Evolutionary conservation across 1,284 basidiomycete species (phyloP).

Genomic region (Leccinum angustisporum): DNA sequence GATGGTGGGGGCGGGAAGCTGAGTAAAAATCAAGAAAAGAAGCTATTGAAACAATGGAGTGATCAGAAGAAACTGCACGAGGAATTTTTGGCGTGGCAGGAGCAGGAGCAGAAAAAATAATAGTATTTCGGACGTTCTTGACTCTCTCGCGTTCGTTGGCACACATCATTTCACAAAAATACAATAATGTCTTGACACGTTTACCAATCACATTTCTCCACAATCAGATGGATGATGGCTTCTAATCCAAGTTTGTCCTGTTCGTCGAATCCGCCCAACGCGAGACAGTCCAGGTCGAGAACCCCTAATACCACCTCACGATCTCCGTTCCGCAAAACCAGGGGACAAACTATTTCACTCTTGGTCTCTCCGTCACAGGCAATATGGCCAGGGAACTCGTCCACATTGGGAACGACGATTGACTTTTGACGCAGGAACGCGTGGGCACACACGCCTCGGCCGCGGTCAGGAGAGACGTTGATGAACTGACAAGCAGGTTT

Average conservation of each 20-base stretch:
- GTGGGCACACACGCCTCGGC: slow-evolving; percentile 79
- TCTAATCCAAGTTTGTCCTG: slow-evolving; percentile 75
- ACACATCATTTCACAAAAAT: slow-evolving; percentile 1
- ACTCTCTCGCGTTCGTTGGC: not conserved
- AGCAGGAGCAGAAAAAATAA: slow-evolving; percentile 37
- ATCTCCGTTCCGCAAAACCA: slow-evolving; percentile 45
- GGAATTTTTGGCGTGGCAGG: slow-evolving; percentile 69
- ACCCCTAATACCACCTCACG: slow-evolving; percentile 62
- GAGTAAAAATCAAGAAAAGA: slow-evolving; percentile 83
- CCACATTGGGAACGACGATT: slow-evolving; percentile 71
- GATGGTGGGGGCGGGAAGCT: slow-evolving; percentile 85
- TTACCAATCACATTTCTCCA: slow-evolving; percentile 57
- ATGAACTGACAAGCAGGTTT: slow-evolving; percentile 88
- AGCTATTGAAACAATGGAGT: slow-evolving; percentile 75
- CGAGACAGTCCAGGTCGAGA: slow-evolving; percentile 83
- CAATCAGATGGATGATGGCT: slow-evolving; percentile 65
- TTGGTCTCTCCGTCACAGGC: slow-evolving; percentile 86
- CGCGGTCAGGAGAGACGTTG: slow-evolving; percentile 52
- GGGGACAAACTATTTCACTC: slow-evolving; percentile 83
- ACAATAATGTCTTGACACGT: slow-evolving; percentile 6
- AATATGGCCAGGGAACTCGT: slow-evolving; percentile 84
- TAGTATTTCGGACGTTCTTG: not conserved
- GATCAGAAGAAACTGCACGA: slow-evolving; percentile 79
- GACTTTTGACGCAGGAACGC: slow-evolving; percentile 60
- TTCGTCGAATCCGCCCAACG: slow-evolving; percentile 67